A percentile compares a stretch with the other conserved stretches of the same genome.
Evolutionary conservation across 2,329 filamentous ascomycete genomes (phyloP).

Genomic region (Exophiala oligosperma): DNA sequence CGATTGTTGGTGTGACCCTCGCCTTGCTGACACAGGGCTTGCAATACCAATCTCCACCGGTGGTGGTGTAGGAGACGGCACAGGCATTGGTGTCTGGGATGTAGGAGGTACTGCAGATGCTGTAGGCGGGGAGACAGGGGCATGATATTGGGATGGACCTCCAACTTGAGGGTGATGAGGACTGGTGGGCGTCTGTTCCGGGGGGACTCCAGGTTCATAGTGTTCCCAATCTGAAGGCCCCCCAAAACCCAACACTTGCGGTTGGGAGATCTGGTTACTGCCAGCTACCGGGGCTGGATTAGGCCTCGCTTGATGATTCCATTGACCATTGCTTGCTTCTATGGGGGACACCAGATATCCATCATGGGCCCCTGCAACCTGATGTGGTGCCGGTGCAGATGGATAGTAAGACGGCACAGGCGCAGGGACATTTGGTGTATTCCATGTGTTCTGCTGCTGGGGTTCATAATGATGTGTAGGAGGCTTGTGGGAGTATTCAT

Average conservation of each 20-base stretch:
- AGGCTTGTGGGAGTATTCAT: slow-evolving; percentile 35
- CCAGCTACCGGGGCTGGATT: slow-evolving; percentile 7
- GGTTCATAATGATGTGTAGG: slow-evolving; percentile 36
- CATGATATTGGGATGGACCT: slow-evolving; percentile 1
- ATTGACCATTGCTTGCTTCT: slow-evolving; percentile 14
- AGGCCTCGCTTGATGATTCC: slow-evolving; percentile 16
- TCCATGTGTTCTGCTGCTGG: slow-evolving; percentile 22
- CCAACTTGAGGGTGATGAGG: slow-evolving; percentile 3
- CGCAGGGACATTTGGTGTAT: slow-evolving; percentile 10
- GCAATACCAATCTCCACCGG: slow-evolving; percentile 19
- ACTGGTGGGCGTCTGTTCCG: slow-evolving; percentile 19
- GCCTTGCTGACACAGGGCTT: slow-evolving; percentile 16
- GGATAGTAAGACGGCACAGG: slow-evolving; percentile 16
- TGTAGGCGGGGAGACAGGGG: slow-evolving; percentile 2
- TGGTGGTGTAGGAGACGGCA: slow-evolving; percentile 1
- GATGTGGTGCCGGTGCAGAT: slow-evolving; percentile 6
- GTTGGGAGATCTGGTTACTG: slow-evolving; percentile 19
- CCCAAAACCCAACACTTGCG: slow-evolving; percentile 41
- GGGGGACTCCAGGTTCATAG: slow-evolving; percentile 22
- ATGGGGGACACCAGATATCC: slow-evolving; percentile 27
- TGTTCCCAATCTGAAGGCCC: slow-evolving; percentile 52
- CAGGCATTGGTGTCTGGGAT: slow-evolving; percentile 5
- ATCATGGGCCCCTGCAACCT: slow-evolving; percentile 16
- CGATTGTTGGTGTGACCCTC: slow-evolving; percentile 3
- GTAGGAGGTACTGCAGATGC: background rate